Base-by-base conservation (phyloP, 2,329 filamentous ascomycete species). In the Stachybotrys chartarum region DNA sequence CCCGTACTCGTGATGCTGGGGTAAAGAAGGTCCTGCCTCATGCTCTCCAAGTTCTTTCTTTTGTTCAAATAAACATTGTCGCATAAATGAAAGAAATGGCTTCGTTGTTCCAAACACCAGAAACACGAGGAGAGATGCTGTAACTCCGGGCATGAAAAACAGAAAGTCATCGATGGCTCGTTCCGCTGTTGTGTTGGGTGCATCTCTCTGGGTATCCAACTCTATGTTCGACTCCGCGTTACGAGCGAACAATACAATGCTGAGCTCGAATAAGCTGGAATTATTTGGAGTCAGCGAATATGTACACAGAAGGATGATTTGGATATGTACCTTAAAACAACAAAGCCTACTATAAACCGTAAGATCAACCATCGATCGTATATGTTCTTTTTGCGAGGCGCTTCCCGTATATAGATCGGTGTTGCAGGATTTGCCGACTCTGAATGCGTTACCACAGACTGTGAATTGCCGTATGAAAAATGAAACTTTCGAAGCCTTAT, bases 321-420 rank as follows among this genome's bases (percentile, higher is more conserved):
- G 60, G n/a, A n/a, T n/a, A n/a, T n/a, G n/a, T 57, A 72, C 70
- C 70, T 65, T 47, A 78, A 60, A 11, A 75, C 67, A 3, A 72
- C 55, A 55, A 78, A 78, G 2, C 68, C 75, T 12, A 78, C 68
- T 1, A 70, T 70, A 58, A 78, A 78, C 10, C 76, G 72, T 7
- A 72, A 64, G 6, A 78, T 60, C 6, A 78, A 67, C 67, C 74
- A 77, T 46, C 64, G 68, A 58, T 78, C 75, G 58, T 78, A 78
- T 10, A 77, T 75, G 30, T 65, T 59, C 42, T 64, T 64, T 47
- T 55, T 17, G 30, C 18, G 51, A 51, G 54, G 7, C 39, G 45
- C 2, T 54, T 58, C 3, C 58, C 53, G 6, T 56, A 59, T 14
- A 46, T 56, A n/a, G n/a, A n/a, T n/a, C 54, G 18, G 44, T 17